phyloP scores from a whole-genome alignment of 176 grass and related monocot genomes.

The Chloris gayana region DNA sequence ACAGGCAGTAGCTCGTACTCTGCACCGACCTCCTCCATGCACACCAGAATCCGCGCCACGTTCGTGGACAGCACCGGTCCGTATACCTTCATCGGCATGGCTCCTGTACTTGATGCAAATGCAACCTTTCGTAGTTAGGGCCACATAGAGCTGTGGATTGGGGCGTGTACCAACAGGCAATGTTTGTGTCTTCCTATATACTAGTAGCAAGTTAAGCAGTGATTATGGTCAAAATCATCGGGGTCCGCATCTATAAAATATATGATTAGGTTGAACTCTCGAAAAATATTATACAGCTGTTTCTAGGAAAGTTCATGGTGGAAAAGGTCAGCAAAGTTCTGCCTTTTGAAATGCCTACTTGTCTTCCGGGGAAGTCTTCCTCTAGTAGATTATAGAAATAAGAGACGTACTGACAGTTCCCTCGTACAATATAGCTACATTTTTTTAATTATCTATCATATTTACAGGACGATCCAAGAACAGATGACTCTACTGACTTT shows the following conservation, averaged over 20 bases:
- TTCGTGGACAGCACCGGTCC: slow-evolving; percentile 29
- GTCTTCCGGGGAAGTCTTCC: no score
- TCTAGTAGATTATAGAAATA: no score
- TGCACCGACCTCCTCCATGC: slow-evolving; percentile 43
- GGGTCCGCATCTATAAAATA: not conserved
- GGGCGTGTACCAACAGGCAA: not conserved
- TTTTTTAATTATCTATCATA: no score
- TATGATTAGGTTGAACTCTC: no score
- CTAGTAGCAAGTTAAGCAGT: not conserved
- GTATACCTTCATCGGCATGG: slow-evolving; percentile 42
- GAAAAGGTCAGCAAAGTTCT: no score
- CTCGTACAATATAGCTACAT: no score
- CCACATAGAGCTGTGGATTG: not conserved
- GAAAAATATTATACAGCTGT: no score
- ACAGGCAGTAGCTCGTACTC: slow-evolving; percentile 48
- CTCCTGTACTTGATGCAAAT: not conserved
- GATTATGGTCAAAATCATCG: not conserved
- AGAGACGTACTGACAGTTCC: no score
- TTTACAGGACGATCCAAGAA: no score
- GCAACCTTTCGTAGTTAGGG: no score
- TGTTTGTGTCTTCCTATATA: not conserved
- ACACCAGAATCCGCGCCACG: slow-evolving; percentile 40
- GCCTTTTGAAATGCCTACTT: no score
- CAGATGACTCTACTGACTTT: no score
- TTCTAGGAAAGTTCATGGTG: not conserved